These are phyloP conservation scores for Podaxis mareebaensis DNA, from an alignment of 768 basidiomycete genomes.

Conservation along the genomic window DNA sequence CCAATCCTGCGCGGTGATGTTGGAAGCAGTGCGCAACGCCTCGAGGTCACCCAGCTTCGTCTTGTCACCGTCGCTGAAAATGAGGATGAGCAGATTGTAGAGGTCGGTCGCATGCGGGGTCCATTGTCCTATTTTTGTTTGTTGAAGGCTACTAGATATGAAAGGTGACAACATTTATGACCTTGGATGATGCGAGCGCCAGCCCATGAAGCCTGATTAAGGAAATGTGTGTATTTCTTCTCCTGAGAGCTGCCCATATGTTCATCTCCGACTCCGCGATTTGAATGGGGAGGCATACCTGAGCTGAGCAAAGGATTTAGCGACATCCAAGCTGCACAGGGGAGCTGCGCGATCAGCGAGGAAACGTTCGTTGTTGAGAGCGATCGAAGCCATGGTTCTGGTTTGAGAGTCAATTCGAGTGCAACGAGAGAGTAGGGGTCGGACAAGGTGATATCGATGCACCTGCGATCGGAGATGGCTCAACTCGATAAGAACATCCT, in stretches of 20 bases:
- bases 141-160: neutral
- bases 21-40: constrained; percentile 52
- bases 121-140: constrained; percentile 62
- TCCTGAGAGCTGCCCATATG: constrained; percentile 58
- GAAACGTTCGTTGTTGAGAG: constrained; percentile 57
- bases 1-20: constrained; percentile 62
- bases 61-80: constrained; percentile 58
- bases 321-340: constrained; percentile 69
- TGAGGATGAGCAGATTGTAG: constrained; percentile 70
- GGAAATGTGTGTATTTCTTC: constrained; percentile 76
- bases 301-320: constrained; percentile 66
- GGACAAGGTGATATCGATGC: constrained; percentile 20
- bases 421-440: constrained; percentile 10
- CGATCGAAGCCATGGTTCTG: constrained; percentile 29
- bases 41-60: constrained; percentile 54
- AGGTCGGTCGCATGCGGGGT: constrained; percentile 67
- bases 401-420: neutral
- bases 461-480: constrained; percentile 12
- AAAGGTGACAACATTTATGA: constrained; percentile 10
- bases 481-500: neutral
- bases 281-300: constrained; percentile 38
- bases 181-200: constrained; percentile 81
- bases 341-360: constrained; percentile 78
- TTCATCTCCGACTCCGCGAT: constrained; percentile 8
- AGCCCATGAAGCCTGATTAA: constrained; percentile 77